A percentile compares a stretch with the other conserved stretches of the same genome.
These are phyloP conservation scores for Chaetomium cochliodes DNA, from an alignment of 495 filamentous ascomycete genomes.

Conservation along the genomic window DNA sequence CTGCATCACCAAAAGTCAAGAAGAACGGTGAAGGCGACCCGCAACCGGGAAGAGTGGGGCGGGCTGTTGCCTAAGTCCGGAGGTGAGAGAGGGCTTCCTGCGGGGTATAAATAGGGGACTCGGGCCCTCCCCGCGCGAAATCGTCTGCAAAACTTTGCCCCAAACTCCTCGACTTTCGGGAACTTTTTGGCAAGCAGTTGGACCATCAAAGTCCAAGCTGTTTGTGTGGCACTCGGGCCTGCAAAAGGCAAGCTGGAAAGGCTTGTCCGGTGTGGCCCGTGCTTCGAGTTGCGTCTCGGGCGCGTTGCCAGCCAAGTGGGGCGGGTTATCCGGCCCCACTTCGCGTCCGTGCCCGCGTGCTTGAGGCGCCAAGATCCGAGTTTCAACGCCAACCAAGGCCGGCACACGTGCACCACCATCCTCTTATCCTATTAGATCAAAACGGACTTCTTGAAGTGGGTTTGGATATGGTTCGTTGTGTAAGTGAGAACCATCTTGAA, in stretches of 20 bases:
- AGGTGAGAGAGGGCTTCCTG: constrained; percentile 4
- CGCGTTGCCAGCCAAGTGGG: neutral
- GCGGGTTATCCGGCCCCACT: constrained; percentile 1
- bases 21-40: neutral
- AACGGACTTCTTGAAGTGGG: neutral
- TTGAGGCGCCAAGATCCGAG: constrained; percentile 14
- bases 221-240: constrained; percentile 5
- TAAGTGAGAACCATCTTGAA: neutral
- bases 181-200: neutral
- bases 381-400: constrained; percentile 14
- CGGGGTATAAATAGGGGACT: constrained; percentile 21
- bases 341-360: constrained; percentile 10
- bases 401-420: neutral
- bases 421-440: neutral
- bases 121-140: constrained; percentile 4
- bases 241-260: neutral
- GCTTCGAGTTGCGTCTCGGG: constrained; percentile 15
- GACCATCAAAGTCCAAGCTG: neutral
- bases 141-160: constrained; percentile 9
- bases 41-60: neutral
- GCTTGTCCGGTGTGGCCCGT: constrained; percentile 9
- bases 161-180: constrained; percentile 9
- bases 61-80: constrained; percentile 16
- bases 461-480: neutral
- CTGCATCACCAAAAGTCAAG: neutral